These are phyloP conservation scores for Blumeria hordei DNA, from an alignment of 2,329 filamentous ascomycete genomes.

Conservation along the genomic window DNA sequence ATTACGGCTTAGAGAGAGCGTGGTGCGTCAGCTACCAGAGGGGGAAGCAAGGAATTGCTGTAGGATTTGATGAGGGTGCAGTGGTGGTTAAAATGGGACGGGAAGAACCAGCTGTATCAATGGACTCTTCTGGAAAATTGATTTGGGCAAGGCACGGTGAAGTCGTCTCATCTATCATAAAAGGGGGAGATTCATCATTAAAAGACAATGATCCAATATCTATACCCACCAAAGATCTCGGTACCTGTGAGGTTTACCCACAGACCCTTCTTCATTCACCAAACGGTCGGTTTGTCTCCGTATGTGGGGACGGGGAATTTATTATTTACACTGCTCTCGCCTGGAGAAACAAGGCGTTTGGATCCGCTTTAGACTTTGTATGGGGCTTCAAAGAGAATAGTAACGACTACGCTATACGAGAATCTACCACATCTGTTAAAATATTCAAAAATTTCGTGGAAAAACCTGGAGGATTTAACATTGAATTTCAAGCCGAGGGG, in stretches of 20 bases:
- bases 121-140: conserved; percentile 88
- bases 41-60: conserved; percentile 78
- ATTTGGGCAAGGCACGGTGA: conserved; percentile 93
- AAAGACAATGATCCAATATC: conserved; percentile 79
- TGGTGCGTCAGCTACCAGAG: conserved; percentile 96
- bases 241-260: conserved; percentile 89
- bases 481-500: conserved; percentile 86
- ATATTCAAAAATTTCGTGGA: conserved; percentile 97
- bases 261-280: conserved; percentile 89
- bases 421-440: conserved; percentile 84
- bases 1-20: conserved; percentile 83
- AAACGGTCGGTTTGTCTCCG: conserved; percentile 69
- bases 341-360: conserved; percentile 94
- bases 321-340: conserved; percentile 96
- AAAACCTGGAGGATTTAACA: conserved; percentile 66
- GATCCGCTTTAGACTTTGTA: conserved; percentile 81
- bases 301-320: conserved; percentile 92
- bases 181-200: conserved; percentile 59
- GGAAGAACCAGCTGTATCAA: conserved; percentile 90
- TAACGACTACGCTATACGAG: conserved; percentile 93
- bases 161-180: conserved; percentile 85
- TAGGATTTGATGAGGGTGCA: conserved; percentile 93
- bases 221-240: conserved; percentile 79
- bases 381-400: conserved; percentile 96
- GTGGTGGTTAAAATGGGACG: conserved; percentile 95